Evolutionary conservation across 495 filamentous ascomycete genomes (phyloP).

Genomic region (Penicillium manginii): DNA sequence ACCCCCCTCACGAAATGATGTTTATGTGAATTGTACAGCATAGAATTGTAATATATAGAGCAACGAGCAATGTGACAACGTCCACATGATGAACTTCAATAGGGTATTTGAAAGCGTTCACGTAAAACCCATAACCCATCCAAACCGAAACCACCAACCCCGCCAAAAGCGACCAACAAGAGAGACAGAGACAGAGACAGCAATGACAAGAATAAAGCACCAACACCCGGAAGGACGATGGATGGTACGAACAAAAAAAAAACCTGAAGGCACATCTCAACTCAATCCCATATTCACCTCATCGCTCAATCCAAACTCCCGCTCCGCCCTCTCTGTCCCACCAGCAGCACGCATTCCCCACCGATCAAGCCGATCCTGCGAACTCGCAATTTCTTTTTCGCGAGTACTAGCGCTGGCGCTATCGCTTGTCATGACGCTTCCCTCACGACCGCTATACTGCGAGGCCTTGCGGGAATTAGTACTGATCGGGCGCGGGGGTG

Average conservation of each 20-base stretch:
- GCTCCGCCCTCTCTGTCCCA: slow-evolving; percentile 47
- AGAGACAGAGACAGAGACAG: neutral
- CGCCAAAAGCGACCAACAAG: neutral
- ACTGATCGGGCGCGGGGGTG: slow-evolving; percentile 39
- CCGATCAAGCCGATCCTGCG: slow-evolving; percentile 49
- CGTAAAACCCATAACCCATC: neutral
- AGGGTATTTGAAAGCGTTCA: slow-evolving; percentile 1
- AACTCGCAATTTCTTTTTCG: slow-evolving; percentile 55
- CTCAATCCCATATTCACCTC: slow-evolving; percentile 59
- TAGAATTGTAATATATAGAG: slow-evolving; percentile 3
- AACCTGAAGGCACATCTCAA: slow-evolving; percentile 28
- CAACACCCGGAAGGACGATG: neutral
- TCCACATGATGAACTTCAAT: neutral
- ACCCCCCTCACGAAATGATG: neutral
- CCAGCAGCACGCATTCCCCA: slow-evolving; percentile 46
- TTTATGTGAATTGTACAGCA: slow-evolving; percentile 6
- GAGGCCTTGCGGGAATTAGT: slow-evolving; percentile 34
- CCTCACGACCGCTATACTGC: slow-evolving; percentile 35
- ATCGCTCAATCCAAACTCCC: slow-evolving; percentile 54
- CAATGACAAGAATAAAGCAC: neutral
- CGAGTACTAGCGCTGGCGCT: slow-evolving; percentile 42
- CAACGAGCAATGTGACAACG: slow-evolving; percentile 1
- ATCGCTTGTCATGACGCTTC: slow-evolving; percentile 45
- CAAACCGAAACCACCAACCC: neutral
- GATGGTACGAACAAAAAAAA: neutral